Evolutionary conservation across 768 basidiomycete species (phyloP), one percentile per base, ranked within the genome.

Genomic region (Mycena venus): DNA sequence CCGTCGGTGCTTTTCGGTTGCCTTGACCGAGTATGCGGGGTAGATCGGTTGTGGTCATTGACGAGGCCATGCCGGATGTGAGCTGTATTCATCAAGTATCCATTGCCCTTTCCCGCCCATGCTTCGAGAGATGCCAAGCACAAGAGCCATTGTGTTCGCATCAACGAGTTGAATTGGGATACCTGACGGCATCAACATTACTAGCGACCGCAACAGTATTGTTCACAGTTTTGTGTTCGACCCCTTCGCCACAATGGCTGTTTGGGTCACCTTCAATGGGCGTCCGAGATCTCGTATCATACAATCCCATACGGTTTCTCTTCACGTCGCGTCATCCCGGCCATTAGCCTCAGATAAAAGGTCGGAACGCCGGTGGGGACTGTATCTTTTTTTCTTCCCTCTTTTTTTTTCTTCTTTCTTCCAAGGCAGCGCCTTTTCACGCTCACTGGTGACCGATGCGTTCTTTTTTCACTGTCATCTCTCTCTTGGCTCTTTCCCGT

Each of bases 401-500:
- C 56, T 59, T 42, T 32, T 36, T 47, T 59, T 56, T 47, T 49
- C 47, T 42, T 49, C 47, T 42, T 60, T 59, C 56, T 53, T 42
- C 19, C 59, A 44, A 67, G 69, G 70, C 70, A 31, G 70, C 67
- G 66, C 70, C 70, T 62, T 55, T 53, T 38, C 29, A n/a, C 42
- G 47, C 40, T 65, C 73, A 68, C 65, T 19, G 32, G 32, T 64
- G 38, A 63, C 56, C 64, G 44, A 76, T 76, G 75, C 75, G 49
- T 44, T 51, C 49, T 51, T 72, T 51, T 42, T 67, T 61, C 49
- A 70, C 75, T n/a, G 72, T 76, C 42, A 31, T 73, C 58, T 64
- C 69, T 40, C 42, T 73, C 25, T 65, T 76, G 56, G 75, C 75
- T 27, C 63, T 76, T 27, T 51, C 75, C 27, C 65, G 56, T 40